Conservation (phyloP, 345 rosid genomes). For the Euphorbia peplus region DNA sequence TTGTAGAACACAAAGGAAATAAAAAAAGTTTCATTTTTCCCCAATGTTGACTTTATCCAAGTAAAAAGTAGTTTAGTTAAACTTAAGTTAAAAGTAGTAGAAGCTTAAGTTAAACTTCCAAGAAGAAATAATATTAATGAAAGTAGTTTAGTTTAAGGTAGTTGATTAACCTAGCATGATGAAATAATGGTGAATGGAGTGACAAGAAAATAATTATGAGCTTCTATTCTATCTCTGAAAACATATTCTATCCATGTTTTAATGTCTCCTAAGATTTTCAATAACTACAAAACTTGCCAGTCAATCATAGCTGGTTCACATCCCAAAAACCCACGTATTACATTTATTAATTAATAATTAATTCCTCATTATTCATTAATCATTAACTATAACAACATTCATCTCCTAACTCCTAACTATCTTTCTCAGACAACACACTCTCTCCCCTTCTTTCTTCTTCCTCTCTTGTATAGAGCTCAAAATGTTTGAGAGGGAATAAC, state of each 20-base stretch:
- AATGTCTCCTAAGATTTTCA: conserved; percentile 56
- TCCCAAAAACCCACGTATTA: conserved; percentile 72
- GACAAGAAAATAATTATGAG: conserved; percentile 19
- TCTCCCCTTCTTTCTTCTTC: conserved; percentile 27
- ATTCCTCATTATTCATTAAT: conserved; percentile 15
- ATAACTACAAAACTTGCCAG: conserved; percentile 68
- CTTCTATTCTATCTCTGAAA: conserved; percentile 26
- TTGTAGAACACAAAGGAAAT: too few relatives aligned
- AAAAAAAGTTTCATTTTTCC: too few relatives aligned
- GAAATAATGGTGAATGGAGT: conserved; percentile 34
- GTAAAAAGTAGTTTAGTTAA: too few relatives aligned
- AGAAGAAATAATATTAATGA: not conserved
- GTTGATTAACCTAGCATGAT: conserved; percentile 14
- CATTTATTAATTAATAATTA: conserved; percentile 15
- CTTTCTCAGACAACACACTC: conserved; percentile 5
- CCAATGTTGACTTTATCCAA: too few relatives aligned
- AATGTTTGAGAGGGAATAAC: conserved; percentile 35
- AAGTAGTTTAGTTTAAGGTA: not conserved
- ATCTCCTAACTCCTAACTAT: not conserved
- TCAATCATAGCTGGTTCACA: conserved; percentile 52
- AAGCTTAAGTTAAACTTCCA: not conserved
- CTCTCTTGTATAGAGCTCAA: conserved; percentile 33
- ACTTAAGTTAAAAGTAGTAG: too few relatives aligned
- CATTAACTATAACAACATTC: conserved; percentile 2
- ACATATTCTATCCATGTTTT: conserved; percentile 87